Base-by-base conservation (phyloP, 768 basidiomycete genomes). In the Naematelia encephala region DNA sequence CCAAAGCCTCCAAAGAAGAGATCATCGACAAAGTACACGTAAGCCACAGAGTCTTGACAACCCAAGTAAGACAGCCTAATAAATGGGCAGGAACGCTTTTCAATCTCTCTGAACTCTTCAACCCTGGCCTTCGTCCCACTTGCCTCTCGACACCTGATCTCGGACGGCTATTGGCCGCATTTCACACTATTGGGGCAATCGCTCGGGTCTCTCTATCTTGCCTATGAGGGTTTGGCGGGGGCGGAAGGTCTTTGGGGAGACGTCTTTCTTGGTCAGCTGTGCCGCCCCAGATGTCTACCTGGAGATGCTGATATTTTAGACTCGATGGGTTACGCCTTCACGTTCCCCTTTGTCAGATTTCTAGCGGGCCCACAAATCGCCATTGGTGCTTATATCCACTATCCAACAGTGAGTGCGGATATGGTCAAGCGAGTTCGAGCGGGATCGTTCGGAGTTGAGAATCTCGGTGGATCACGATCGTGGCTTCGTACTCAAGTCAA, bases 261-360 rank as follows among this genome's bases (percentile, higher is more conserved):
- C 77, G 79, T 94, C 1, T 99, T 86, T 78, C 88, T 99, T 34
- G 92, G 92, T 91, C 46, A 30, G 84, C 62, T 26, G 16, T 44
- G 21, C 45, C 23, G 14, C 8, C 45, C 23, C 8, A 50, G 23
- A 30, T 27, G 44, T 22, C 10, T 5, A 13, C 28, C 29, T 10
- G 44, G n/a, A 51, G n/a, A 23, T 43, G 51, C 63, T 57, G 50
- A 51, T 52, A 4, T 1, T 66, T 13, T n/a, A 96, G 94, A 99
- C 74, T 91, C 92, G 0, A 98, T 98, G 93, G 96, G 96, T 26
- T 96, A 92, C 67, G 91, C 92, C 0, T 97, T 97, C 72, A 90
- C 91, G 1, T 91, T 90, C 75, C 90, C 87, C 16, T 79, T 88
- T 27, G 86, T 92, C 5, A 78, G 83, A 0, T 77, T 84, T 52